These are phyloP conservation scores for Toxicodendron radicans DNA, from an alignment of 345 rosid genomes.

Conservation along the genomic window DNA sequence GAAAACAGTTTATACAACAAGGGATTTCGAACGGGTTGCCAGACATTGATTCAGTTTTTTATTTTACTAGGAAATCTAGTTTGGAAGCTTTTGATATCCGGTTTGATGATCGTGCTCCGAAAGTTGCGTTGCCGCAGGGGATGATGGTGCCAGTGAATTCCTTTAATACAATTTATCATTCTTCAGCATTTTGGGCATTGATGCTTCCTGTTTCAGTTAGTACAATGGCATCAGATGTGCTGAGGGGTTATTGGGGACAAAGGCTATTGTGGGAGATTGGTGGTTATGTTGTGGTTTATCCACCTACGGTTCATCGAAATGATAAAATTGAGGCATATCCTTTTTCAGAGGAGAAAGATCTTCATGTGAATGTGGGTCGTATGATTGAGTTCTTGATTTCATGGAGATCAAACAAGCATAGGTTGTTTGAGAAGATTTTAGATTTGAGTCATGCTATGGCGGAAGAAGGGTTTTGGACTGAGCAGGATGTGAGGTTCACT, in stretches of 20 bases:
- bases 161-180: constrained; percentile 85
- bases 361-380: constrained; percentile 94
- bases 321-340: constrained; percentile 92
- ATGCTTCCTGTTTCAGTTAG: constrained; percentile 99
- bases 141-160: constrained; percentile 93
- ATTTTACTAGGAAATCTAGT: constrained; percentile 78
- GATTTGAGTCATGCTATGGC: constrained; percentile 92
- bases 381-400: constrained; percentile 72
- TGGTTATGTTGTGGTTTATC: constrained; percentile 87
- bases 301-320: constrained; percentile 85
- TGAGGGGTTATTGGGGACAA: constrained; percentile 99
- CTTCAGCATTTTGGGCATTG: constrained; percentile 94
- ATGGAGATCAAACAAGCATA: constrained; percentile 90
- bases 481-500: constrained; percentile 82
- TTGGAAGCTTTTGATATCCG: constrained; percentile 85
- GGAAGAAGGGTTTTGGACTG: constrained; percentile 96
- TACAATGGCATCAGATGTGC: constrained; percentile 94
- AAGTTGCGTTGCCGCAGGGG: constrained; percentile 96
- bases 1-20: constrained; percentile 95
- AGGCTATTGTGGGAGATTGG: constrained; percentile 99
- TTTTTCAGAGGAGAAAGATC: constrained; percentile 96
- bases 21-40: constrained; percentile 96
- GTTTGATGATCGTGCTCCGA: constrained; percentile 89
- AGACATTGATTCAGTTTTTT: constrained; percentile 98
- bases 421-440: constrained; percentile 80